Evolutionary conservation across 768 basidiomycete species (phyloP), one percentile per base, ranked within the genome.

Genomic region (Hygrocybe coccinea): DNA sequence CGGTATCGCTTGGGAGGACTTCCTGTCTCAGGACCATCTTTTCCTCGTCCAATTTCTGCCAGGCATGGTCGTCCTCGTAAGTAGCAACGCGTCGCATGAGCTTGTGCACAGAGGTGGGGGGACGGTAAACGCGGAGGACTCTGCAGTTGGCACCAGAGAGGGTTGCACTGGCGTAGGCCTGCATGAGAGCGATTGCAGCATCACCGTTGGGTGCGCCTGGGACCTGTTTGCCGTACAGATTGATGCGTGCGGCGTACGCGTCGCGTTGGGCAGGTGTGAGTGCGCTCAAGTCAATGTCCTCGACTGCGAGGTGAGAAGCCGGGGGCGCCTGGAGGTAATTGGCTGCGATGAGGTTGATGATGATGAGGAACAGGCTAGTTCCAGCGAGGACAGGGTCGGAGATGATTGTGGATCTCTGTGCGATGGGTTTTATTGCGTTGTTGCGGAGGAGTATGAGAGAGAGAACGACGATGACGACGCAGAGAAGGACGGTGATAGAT

Each of bases 391-490:
- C 44, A 17, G 44, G 44, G 44, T 46, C 44, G 4, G 44, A 46
- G 44, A 46, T 21, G 44, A 46, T 6, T 5, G 44, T 46, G 4
- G n/a, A 5, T 46, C 12, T 46, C 22, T 46, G 44, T n/a, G 22
- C 44, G 17, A 19, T 4, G 12, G n/a, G 11, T 24, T 46, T 46
- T 17, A 21, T 21, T 17, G 17, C 11, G 22, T 17, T 19, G 44
- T 21, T 22, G 11, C 11, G 14, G 44, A 46, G 44, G 44, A 46
- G 7, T 3, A 11, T n/a, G n/a, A 46, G 11, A 4, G 44, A 17
- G 22, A 68, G 52, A 14, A 46, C 11, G 39, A 52, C 49, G 50
- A 52, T 21, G 41, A 25, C 17, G 38, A 74, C 78, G 44, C 17
- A 46, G 5, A 46, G 44, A 22, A 46, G n/a, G 44, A 22, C 14